Evolutionary conservation across 176 grass and related monocot genomes (phyloP).

Genomic region (Zea mays): Zm-B73-REFERENCE-NAM-5.0 NC_050100.1:49540001-49540500

Average conservation of each 20-base stretch:
- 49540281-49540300: slow-evolving; percentile 59
- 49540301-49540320: slow-evolving; percentile 88
- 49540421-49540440: neutral
- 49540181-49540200: slow-evolving; percentile 37
- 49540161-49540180: neutral
- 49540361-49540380: slow-evolving; percentile 26
- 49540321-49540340: slow-evolving; percentile 44
- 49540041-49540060: neutral
- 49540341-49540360: slow-evolving; percentile 17
- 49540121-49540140: slow-evolving; percentile 29
- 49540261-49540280: slow-evolving; percentile 53
- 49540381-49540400: slow-evolving; percentile 36
- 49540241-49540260: slow-evolving; percentile 82
- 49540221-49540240: slow-evolving; percentile 64
- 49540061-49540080: neutral
- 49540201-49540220: slow-evolving; percentile 43
- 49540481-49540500: neutral
- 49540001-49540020: slow-evolving; percentile 5
- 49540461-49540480: neutral
- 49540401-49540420: neutral
- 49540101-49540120: slow-evolving; percentile 21
- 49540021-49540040: neutral
- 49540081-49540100: neutral
- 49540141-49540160: neutral
- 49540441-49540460: slow-evolving; percentile 26